A percentile compares a stretch with the other conserved stretches of the same genome.
These are phyloP conservation scores for Phyllosticta citriasiana DNA, from an alignment of 2,329 filamentous ascomycete genomes.

Conservation along the genomic window DNA sequence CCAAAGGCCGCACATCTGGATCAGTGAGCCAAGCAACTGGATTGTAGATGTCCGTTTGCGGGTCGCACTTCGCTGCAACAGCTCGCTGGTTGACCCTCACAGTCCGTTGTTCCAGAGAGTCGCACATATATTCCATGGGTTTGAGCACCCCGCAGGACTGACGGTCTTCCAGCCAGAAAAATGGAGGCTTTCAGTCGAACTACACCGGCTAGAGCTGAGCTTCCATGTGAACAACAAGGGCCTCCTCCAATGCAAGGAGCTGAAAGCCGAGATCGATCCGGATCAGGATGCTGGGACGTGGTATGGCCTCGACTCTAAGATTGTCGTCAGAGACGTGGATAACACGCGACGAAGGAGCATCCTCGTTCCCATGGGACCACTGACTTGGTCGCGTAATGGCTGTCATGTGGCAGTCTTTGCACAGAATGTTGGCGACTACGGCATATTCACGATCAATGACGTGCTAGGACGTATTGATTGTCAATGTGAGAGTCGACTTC, in stretches of 20 bases:
- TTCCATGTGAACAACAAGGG: slow-evolving; percentile 41
- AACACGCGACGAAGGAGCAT: slow-evolving; percentile 39
- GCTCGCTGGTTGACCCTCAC: slow-evolving; percentile 40
- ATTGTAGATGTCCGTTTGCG: slow-evolving; percentile 22
- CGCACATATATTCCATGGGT: slow-evolving; percentile 37
- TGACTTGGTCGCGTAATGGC: slow-evolving; percentile 21
- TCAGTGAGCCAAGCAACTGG: slow-evolving; percentile 30
- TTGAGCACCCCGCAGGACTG: slow-evolving; percentile 37
- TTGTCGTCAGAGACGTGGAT: slow-evolving; percentile 42
- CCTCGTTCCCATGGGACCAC: slow-evolving; percentile 41
- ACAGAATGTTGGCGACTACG: slow-evolving; percentile 30
- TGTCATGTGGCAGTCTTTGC: slow-evolving; percentile 37
- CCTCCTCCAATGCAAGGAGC: slow-evolving; percentile 39
- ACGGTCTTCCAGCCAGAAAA: slow-evolving; percentile 36
- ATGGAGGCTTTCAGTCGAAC: slow-evolving; percentile 34
- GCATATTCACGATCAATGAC: slow-evolving; percentile 44
- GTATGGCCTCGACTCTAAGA: slow-evolving; percentile 49
- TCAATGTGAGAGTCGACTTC: slow-evolving; percentile 43
- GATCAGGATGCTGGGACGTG: slow-evolving; percentile 50
- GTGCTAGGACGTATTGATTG: slow-evolving; percentile 48
- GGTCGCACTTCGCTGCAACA: slow-evolving; percentile 18
- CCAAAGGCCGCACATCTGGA: slow-evolving; percentile 34
- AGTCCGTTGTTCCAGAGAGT: slow-evolving; percentile 33
- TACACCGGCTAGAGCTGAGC: slow-evolving; percentile 43
- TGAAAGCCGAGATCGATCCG: slow-evolving; percentile 38